phyloP scores from a whole-genome alignment of 176 grass and related monocot species.

The Phyllostachys edulis region DNA sequence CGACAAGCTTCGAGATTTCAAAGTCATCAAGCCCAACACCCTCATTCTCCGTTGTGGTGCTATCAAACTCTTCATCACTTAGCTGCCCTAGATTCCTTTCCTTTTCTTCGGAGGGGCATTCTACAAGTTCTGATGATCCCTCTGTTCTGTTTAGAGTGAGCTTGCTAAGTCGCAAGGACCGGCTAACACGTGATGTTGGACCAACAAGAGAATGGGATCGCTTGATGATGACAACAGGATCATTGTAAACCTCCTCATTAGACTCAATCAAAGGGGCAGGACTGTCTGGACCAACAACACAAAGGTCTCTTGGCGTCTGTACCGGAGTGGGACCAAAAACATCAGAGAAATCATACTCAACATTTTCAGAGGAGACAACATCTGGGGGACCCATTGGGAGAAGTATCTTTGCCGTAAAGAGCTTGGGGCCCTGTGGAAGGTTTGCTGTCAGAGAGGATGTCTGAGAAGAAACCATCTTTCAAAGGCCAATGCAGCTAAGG shows the following conservation, averaged over 20 bases:
- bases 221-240: constrained; percentile 70
- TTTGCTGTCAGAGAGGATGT: constrained; percentile 40
- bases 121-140: constrained; percentile 44
- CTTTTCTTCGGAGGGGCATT: constrained; percentile 40
- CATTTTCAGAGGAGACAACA: constrained; percentile 53
- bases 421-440: constrained; percentile 34
- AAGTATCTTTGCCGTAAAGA: constrained; percentile 52
- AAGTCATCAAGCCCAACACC: constrained; percentile 84
- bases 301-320: constrained; percentile 42
- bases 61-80: constrained; percentile 58
- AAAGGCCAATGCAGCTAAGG: constrained; percentile 15
- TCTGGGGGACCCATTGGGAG: constrained; percentile 57
- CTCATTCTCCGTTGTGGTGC: constrained; percentile 24
- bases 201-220: constrained; percentile 92
- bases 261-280: constrained; percentile 37
- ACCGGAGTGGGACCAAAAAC: constrained; percentile 78
- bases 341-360: constrained; percentile 88
- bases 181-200: constrained; percentile 61
- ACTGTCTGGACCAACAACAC: constrained; percentile 40
- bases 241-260: constrained; percentile 64
- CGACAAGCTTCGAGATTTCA: constrained; percentile 91
- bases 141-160: constrained; percentile 57
- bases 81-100: constrained; percentile 32
- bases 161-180: constrained; percentile 53
- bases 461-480: constrained; percentile 72